Evolutionary conservation across 345 rosid genomes (phyloP), one percentile per base, ranked within the genome.

Genomic region (Rhodomyrtus tomentosa): DNA sequence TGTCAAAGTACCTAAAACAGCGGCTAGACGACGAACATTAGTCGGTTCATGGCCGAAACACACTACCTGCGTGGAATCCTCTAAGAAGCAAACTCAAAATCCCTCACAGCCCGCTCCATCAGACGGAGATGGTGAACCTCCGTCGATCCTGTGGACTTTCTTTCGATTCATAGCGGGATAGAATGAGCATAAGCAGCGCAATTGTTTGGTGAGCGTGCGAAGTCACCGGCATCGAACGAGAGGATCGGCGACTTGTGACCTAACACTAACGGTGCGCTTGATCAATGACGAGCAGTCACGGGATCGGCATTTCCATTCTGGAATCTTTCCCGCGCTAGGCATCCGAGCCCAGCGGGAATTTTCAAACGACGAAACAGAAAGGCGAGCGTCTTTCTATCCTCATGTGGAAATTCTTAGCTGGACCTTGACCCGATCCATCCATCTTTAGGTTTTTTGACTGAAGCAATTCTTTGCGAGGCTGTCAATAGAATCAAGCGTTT

Each of bases 51-150:
- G 73, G 73, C 73, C 0, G 40, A 59, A 29, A 29, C 40, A 14
- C 21, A 7, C 15, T 16, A 15, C 73, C 73, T 29, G 73, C 21
- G 40, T 15, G 29, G 2, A 59, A 27, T 59, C 40, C 73, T 8
- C 21, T 15, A 5, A 5, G 73, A 29, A 59, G 40, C 0, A 15
- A 4, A 29, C 73, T 14, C 40, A 0, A 0, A 0, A 3, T 59
- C 73, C 40, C 73, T 15, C 18, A 15, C 40, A 29, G 73, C 73
- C 10, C 29, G 40, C 36, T 59, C 73, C 73, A 29, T 59, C 22
- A 4, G 73, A 32, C 40, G 40, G 16, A 59, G 73, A 29, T 0
- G 5, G 73, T 29, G 5, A 29, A 59, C 38, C 73, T 59, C 73
- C 5, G 73, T 59, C 22, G 73, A 59, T 59, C 73, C 73, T 59